phyloP scores from a whole-genome alignment of 2,329 filamentous ascomycete species.

The Aspergillus eucalypticola region DNA sequence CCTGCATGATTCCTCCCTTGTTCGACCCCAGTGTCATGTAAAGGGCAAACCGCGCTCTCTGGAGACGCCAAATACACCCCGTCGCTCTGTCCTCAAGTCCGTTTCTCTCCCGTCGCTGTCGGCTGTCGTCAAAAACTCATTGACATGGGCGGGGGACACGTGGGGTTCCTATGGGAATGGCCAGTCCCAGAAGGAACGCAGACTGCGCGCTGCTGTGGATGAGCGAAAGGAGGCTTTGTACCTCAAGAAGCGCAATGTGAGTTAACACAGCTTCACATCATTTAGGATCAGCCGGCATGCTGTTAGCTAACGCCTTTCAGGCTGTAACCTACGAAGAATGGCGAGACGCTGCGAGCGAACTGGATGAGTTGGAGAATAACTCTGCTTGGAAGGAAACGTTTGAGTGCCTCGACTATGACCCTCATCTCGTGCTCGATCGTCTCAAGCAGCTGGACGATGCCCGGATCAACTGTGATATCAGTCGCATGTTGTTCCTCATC shows the following conservation, averaged over 20 bases:
- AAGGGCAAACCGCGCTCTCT: constrained; percentile 20
- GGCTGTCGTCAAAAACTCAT: constrained; percentile 35
- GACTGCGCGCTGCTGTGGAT: constrained; percentile 51
- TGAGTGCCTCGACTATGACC: constrained; percentile 70
- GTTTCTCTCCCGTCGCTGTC: constrained; percentile 37
- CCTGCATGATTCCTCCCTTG: constrained; percentile 10
- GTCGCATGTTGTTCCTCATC: constrained; percentile 75
- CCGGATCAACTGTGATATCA: constrained; percentile 68
- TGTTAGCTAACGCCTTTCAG: constrained; percentile 40
- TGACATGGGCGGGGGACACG: constrained; percentile 38
- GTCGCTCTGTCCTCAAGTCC: constrained; percentile 26
- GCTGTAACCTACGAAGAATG: constrained; percentile 71
- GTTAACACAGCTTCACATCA: constrained; percentile 28
- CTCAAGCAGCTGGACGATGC: constrained; percentile 74
- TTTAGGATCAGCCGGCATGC: neutral
- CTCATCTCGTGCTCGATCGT: constrained; percentile 67
- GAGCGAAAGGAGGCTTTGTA: constrained; percentile 65
- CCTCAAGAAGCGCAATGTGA: constrained; percentile 65
- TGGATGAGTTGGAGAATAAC: constrained; percentile 78
- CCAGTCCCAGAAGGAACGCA: constrained; percentile 53
- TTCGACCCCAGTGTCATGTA: constrained; percentile 25
- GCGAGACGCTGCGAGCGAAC: constrained; percentile 71
- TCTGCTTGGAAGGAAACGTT: constrained; percentile 75
- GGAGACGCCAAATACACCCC: constrained; percentile 8
- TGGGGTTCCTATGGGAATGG: constrained; percentile 52